A percentile compares a stretch with the other conserved stretches of the same genome.
phyloP scores from a whole-genome alignment of 164 flowering plant genomes.

The Dillenia turbinata region DNA sequence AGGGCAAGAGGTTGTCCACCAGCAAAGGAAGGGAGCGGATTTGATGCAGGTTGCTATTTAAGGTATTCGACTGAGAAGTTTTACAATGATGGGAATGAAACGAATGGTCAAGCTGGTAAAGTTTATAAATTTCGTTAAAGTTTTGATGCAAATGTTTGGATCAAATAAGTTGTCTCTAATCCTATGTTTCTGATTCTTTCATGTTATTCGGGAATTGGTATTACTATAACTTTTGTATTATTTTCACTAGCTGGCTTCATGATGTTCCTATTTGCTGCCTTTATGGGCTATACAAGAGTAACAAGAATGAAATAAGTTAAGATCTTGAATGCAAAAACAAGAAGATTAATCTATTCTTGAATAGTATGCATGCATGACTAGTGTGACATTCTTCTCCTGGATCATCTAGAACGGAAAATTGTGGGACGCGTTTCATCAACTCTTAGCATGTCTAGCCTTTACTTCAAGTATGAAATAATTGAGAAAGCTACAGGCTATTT shows the following conservation, averaged over 20 bases:
- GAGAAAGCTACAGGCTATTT: constrained; percentile 83
- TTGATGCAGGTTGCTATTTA: constrained; percentile 77
- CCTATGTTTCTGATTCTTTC: constrained; percentile 12
- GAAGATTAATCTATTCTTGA: too few species aligned
- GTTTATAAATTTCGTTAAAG: too few species aligned
- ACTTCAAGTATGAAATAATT: constrained; percentile 69
- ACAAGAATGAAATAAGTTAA: constrained; percentile 39
- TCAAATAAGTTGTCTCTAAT: too few species aligned
- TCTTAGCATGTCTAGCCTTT: constrained; percentile 43
- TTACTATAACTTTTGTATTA: constrained; percentile 27
- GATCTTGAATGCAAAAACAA: not conserved
- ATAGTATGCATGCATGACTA: too few species aligned
- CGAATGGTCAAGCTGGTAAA: not conserved
- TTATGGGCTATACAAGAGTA: constrained; percentile 32
- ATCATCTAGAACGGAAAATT: constrained; percentile 31
- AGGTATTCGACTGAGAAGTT: constrained; percentile 66
- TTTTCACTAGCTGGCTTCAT: constrained; percentile 31
- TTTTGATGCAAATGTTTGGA: too few species aligned
- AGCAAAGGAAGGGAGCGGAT: constrained; percentile 50
- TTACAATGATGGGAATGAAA: constrained; percentile 14
- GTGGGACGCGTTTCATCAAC: constrained; percentile 30
- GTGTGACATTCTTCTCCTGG: constrained; percentile 7
- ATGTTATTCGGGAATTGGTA: constrained; percentile 22
- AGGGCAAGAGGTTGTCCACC: constrained; percentile 36
- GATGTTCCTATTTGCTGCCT: constrained; percentile 37